phyloP scores from a whole-genome alignment of 1,139 yeast species.

The Geotrichum restrictum region DNA sequence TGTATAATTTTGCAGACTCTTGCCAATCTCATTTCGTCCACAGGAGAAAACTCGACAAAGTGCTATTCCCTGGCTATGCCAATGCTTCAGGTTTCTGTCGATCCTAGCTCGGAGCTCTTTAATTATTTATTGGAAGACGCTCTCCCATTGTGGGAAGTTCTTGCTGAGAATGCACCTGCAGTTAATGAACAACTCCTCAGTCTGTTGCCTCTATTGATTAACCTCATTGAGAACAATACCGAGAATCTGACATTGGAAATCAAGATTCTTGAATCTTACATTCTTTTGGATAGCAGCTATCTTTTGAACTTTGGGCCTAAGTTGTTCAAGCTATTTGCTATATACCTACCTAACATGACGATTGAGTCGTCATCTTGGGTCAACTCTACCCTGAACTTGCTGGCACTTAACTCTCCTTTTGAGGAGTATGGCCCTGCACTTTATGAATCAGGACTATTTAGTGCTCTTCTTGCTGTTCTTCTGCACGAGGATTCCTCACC shows the following conservation, averaged over 20 bases:
- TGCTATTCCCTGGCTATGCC: slow-evolving; percentile 68
- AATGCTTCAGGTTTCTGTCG: slow-evolving; percentile 58
- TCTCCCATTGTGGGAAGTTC: slow-evolving; percentile 72
- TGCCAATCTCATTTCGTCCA: slow-evolving; percentile 59
- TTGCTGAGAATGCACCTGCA: slow-evolving; percentile 51
- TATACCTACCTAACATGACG: slow-evolving; percentile 58
- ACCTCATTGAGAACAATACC: slow-evolving; percentile 58
- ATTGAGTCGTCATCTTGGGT: slow-evolving; percentile 48
- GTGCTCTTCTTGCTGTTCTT: slow-evolving; percentile 44
- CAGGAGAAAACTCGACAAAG: slow-evolving; percentile 55
- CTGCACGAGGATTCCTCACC: slow-evolving; percentile 51
- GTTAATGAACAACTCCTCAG: slow-evolving; percentile 45
- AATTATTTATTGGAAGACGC: slow-evolving; percentile 81
- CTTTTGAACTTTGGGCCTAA: slow-evolving; percentile 34
- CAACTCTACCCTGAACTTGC: slow-evolving; percentile 24
- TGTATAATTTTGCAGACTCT: slow-evolving; percentile 68
- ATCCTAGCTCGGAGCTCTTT: slow-evolving; percentile 57
- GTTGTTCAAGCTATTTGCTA: slow-evolving; percentile 52
- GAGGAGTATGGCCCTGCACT: slow-evolving; percentile 31
- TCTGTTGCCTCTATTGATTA: slow-evolving; percentile 47
- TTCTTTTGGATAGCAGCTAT: slow-evolving; percentile 49
- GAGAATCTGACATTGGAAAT: slow-evolving; percentile 71
- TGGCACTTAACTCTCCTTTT: slow-evolving; percentile 26
- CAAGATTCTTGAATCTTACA: slow-evolving; percentile 67
- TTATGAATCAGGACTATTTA: slow-evolving; percentile 26